Evolutionary conservation across 192 early-diverging fungal species (phyloP).

Genomic region (Thamnidium elegans): DNA sequence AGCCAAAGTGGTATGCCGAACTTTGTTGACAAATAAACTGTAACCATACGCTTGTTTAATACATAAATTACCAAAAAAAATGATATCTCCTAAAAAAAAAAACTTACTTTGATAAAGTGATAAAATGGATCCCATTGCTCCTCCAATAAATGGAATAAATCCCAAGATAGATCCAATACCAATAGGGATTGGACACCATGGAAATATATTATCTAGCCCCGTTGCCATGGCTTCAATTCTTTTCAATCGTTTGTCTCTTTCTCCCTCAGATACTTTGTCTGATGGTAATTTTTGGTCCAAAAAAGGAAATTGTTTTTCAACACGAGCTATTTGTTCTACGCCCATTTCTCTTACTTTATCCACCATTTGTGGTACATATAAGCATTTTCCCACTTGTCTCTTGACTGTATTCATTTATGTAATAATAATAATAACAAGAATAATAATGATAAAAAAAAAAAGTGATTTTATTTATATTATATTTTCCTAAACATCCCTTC

Average conservation of each 20-base stretch:
- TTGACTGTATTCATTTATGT: constrained; percentile 4
- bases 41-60: not conserved
- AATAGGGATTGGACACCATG: constrained; percentile 24
- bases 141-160: constrained; percentile 33
- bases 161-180: constrained; percentile 24
- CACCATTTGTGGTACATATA: not conserved
- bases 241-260: constrained; percentile 5
- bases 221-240: constrained; percentile 10
- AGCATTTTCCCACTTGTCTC: not conserved
- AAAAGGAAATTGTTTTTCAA: constrained; percentile 13
- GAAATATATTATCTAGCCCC: constrained; percentile 24
- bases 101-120: constrained; percentile 4
- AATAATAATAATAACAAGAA: too few relatives aligned
- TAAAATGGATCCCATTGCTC: constrained; percentile 8
- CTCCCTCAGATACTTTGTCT: not conserved
- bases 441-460: too few relatives aligned
- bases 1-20: constrained; percentile 33
- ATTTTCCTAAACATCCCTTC: too few relatives aligned
- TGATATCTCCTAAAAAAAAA: not conserved
- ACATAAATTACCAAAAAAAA: not conserved
- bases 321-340: not conserved
- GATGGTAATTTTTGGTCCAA: constrained; percentile 1
- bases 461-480: too few relatives aligned
- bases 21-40: constrained; percentile 21
- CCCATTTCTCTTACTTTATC: not conserved